phyloP scores from a whole-genome alignment of 148 eudicot genomes.

The Polygonum maritimum region DNA sequence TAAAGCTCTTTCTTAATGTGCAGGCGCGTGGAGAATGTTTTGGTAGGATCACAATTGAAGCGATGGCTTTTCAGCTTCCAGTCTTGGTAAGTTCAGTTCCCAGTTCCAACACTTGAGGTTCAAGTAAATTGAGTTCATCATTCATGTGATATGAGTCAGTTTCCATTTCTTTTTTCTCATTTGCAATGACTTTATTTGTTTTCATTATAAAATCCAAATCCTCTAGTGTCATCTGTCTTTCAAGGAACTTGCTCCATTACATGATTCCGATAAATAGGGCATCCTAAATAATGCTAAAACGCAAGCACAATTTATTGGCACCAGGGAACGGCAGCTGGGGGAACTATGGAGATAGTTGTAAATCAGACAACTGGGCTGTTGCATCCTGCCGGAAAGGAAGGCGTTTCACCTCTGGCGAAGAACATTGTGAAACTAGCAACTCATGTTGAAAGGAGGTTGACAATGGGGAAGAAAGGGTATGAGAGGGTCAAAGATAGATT shows the following conservation, averaged over 20 bases:
- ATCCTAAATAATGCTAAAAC: background rate
- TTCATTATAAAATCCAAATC: background rate
- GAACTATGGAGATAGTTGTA: constrained; percentile 83
- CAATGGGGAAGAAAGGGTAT: constrained; percentile 84
- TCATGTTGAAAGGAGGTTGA: constrained; percentile 64
- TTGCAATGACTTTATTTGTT: background rate
- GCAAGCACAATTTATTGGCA: background rate
- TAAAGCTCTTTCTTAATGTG: constrained; percentile 11
- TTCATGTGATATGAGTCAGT: background rate
- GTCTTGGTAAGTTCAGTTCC: constrained; percentile 48
- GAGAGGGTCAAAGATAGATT: constrained; percentile 77
- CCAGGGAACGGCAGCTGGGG: constrained; percentile 99
- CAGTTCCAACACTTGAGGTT: background rate
- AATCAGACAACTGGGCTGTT: constrained; percentile 78
- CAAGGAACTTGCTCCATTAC: background rate
- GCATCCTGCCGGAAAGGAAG: constrained; percentile 87
- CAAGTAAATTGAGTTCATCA: background rate
- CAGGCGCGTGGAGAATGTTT: constrained; percentile 96
- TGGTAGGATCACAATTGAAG: constrained; percentile 98
- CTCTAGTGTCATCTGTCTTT: background rate
- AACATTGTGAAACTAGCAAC: constrained; percentile 79
- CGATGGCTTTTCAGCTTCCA: constrained; percentile 97
- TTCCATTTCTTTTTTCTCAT: background rate
- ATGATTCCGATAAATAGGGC: background rate
- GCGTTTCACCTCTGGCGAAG: constrained; percentile 67